Evolutionary conservation across 1,284 basidiomycete genomes (phyloP).

Genomic region (Ustilago xerochloae): DNA sequence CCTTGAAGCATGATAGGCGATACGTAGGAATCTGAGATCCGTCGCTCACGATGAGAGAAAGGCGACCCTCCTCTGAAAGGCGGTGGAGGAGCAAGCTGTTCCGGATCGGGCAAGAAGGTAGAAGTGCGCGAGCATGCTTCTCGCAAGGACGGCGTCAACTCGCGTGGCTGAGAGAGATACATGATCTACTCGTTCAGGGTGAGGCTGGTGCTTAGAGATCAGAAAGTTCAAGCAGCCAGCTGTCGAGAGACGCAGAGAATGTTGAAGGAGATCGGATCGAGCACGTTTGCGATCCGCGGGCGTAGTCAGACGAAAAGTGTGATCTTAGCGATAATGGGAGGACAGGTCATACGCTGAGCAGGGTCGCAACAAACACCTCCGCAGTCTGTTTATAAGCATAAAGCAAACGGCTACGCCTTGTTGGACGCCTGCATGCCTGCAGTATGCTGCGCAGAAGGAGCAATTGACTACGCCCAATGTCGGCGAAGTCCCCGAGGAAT

Average conservation of each 20-base stretch:
- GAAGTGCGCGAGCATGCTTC: slow-evolving; percentile 21
- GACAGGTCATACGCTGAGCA: background rate
- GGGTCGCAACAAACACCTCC: background rate
- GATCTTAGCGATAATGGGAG: background rate
- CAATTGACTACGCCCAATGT: background rate
- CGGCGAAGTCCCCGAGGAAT: background rate
- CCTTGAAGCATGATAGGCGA: no score
- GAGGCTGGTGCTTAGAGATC: background rate
- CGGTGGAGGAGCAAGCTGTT: background rate
- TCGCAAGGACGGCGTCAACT: slow-evolving; percentile 17
- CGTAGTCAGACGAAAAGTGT: background rate
- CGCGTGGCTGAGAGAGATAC: slow-evolving; percentile 28
- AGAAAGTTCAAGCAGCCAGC: no score
- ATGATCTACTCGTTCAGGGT: slow-evolving; percentile 2
- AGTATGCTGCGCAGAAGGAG: background rate
- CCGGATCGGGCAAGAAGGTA: background rate
- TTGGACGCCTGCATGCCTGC: no score
- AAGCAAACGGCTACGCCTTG: background rate
- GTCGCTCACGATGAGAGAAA: no score
- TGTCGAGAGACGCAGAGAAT: background rate
- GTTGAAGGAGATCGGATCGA: background rate
- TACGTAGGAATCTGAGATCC: no score
- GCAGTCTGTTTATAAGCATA: slow-evolving; percentile 7
- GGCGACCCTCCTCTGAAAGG: background rate
- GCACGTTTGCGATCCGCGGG: background rate